These are phyloP conservation scores for Fusarium anthophilum DNA, from an alignment of 2,329 filamentous ascomycete genomes.

Conservation along the genomic window DNA sequence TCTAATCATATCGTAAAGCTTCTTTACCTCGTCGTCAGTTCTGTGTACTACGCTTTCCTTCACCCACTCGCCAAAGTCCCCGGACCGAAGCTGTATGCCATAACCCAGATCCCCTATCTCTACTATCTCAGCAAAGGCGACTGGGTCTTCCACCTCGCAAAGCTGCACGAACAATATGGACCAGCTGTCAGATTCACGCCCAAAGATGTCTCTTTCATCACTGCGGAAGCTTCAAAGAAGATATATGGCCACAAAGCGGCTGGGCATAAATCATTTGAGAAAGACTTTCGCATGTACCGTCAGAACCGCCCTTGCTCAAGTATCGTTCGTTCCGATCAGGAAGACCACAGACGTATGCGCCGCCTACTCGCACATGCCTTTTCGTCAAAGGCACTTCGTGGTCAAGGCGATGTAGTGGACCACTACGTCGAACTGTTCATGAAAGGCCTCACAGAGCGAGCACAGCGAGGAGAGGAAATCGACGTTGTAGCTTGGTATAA, in stretches of 20 bases:
- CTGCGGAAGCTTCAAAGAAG: not conserved
- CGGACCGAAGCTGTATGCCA: not conserved
- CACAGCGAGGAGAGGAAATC: not conserved
- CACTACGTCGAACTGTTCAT: not conserved
- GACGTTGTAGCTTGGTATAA: constrained; percentile 10
- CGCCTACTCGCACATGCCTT: constrained; percentile 3
- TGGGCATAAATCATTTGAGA: not conserved
- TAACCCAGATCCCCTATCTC: not conserved
- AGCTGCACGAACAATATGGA: not conserved
- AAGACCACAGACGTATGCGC: constrained; percentile 6
- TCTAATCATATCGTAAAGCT: not conserved
- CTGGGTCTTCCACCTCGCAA: not conserved
- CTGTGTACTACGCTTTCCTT: not conserved
- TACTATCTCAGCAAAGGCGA: not conserved
- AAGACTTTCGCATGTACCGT: not conserved
- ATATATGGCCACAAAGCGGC: not conserved
- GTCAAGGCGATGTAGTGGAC: not conserved
- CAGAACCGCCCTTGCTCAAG: not conserved
- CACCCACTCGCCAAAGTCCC: constrained; percentile 10
- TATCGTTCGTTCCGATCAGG: not conserved
- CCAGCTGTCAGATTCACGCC: not conserved
- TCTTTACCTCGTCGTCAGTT: not conserved
- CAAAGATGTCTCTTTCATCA: constrained; percentile 7
- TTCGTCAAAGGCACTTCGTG: not conserved
- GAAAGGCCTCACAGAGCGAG: not conserved